Percentiles rank a stretch among this genome's conserved stretches.
These are phyloP conservation scores for Rhododendron mucronatum DNA, from an alignment of 148 eudicot genomes.

Conservation along the genomic window DNA sequence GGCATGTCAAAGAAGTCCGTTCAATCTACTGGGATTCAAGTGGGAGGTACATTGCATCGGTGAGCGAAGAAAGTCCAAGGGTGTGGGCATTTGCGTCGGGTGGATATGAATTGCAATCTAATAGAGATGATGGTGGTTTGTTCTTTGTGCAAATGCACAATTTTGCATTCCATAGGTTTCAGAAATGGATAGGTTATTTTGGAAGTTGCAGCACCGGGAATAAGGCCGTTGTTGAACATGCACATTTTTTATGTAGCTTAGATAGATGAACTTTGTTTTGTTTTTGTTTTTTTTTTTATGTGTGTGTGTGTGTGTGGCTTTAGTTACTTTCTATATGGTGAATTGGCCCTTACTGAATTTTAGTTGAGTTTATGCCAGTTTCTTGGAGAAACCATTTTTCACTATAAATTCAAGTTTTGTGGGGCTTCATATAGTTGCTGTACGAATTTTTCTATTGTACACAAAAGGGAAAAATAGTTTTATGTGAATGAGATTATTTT, in stretches of 20 bases:
- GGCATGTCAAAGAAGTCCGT: slow-evolving; percentile 35
- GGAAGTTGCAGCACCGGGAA: background rate
- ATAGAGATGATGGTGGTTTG: slow-evolving; percentile 24
- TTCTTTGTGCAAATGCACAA: background rate
- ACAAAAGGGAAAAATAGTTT: too few relatives aligned
- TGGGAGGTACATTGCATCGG: slow-evolving; percentile 42
- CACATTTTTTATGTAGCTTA: background rate
- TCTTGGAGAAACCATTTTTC: background rate
- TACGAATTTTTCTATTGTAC: too few relatives aligned
- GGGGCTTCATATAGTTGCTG: background rate
- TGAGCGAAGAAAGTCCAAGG: slow-evolving; percentile 39
- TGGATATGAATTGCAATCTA: too few relatives aligned
- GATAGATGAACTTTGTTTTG: background rate
- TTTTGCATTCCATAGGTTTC: background rate
- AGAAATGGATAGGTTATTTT: background rate
- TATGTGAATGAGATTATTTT: too few relatives aligned
- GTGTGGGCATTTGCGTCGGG: slow-evolving; percentile 8
- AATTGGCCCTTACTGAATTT: background rate
- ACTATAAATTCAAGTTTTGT: background rate
- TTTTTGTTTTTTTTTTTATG: background rate
- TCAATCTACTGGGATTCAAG: slow-evolving; percentile 46
- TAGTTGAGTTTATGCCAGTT: background rate
- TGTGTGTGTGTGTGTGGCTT: background rate
- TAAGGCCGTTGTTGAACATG: background rate
- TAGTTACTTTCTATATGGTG: background rate